phyloP scores from a whole-genome alignment of 805 yeast species.

The Zygotorulaspora florentina region DNA sequence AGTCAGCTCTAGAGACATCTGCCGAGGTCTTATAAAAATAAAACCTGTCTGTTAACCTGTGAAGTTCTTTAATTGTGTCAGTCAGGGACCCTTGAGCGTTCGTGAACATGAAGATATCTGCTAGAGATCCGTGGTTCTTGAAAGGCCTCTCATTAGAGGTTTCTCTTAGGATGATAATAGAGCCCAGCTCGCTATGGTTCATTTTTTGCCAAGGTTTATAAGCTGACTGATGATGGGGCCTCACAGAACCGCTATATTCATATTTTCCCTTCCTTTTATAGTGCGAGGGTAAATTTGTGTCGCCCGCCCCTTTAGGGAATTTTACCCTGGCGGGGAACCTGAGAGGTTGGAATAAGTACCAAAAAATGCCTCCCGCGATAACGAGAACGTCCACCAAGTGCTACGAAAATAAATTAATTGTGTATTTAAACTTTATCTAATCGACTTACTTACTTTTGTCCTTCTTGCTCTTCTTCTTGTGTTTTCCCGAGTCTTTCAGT shows the following conservation, averaged over 20 bases:
- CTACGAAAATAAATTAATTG: too few relatives aligned
- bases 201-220: too few relatives aligned
- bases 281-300: background rate
- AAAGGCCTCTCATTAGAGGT: background rate
- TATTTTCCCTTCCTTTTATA: background rate
- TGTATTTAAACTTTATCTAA: background rate
- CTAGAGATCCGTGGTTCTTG: conserved; percentile 1
- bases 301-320: background rate
- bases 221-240: too few relatives aligned
- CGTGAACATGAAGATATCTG: conserved; percentile 9
- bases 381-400: too few relatives aligned
- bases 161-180: too few relatives aligned
- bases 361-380: too few relatives aligned
- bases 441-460: conserved; percentile 6
- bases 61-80: conserved; percentile 16
- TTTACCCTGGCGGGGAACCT: background rate
- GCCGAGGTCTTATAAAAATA: conserved; percentile 2
- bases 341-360: too few relatives aligned
- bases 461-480: conserved; percentile 24
- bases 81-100: conserved; percentile 6
- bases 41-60: conserved; percentile 16
- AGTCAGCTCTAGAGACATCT: background rate
- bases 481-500: conserved; percentile 22
- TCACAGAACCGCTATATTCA: too few relatives aligned
- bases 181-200: too few relatives aligned